Evolutionary conservation across 257 asterid species (phyloP).

Genomic region (Solanum piurae): DNA sequence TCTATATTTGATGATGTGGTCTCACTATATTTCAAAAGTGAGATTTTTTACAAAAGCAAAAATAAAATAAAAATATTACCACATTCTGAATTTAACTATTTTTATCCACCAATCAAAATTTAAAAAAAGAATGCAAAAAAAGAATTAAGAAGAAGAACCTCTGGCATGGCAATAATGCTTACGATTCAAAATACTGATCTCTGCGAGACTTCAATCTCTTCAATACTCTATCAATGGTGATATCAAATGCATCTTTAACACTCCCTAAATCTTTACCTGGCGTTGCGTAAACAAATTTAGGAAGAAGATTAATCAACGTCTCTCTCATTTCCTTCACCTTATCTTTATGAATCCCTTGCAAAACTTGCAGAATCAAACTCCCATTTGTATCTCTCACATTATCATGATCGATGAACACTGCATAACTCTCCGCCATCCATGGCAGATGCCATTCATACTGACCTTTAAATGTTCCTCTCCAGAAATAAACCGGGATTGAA

Average conservation of each 20-base stretch:
- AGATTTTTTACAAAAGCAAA: neutral
- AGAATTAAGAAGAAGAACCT: too few species aligned
- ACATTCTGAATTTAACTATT: neutral
- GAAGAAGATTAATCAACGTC: conserved; percentile 19
- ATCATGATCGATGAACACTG: conserved; percentile 22
- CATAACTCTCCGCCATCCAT: conserved; percentile 1
- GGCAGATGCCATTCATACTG: conserved; percentile 34
- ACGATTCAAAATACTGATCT: neutral
- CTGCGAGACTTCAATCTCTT: conserved; percentile 7
- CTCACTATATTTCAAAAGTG: neutral
- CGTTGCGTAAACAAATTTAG: conserved; percentile 15
- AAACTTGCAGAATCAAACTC: conserved; percentile 4
- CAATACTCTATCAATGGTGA: conserved; percentile 13
- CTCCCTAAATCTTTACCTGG: conserved; percentile 5
- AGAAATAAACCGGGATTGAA: conserved; percentile 34
- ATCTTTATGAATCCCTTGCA: conserved; percentile 13
- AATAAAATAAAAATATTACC: too few species aligned
- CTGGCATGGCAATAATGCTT: neutral
- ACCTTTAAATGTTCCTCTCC: conserved; percentile 21
- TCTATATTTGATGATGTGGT: neutral
- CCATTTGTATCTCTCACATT: conserved; percentile 16
- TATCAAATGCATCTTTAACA: conserved; percentile 16
- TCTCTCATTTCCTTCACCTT: conserved; percentile 27
- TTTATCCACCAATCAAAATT: neutral
- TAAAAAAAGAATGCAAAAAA: fast-evolving